Evolutionary conservation across 176 grass and related monocot species (phyloP), one percentile per base, ranked within the genome.

Genomic region (Carex cristatella): DNA sequence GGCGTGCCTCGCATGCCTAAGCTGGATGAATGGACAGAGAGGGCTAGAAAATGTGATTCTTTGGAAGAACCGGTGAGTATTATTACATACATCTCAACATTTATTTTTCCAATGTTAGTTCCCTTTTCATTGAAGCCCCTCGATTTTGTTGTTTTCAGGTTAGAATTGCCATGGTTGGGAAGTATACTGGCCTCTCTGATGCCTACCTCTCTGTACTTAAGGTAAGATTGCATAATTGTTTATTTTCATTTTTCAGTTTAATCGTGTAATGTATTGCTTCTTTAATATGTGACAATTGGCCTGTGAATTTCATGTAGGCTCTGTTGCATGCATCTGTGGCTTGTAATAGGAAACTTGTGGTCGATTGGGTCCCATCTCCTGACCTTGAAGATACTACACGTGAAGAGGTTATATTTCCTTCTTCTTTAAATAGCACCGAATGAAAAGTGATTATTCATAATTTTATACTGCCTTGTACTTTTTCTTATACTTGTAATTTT

Each of bases 271-370:
- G 42, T 88, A 55, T 63, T 58, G 85, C 62, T 85, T 88, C 27
- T 70, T 56, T 84, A 11, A 89, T 61, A 64, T 68, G 19, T 78
- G 51, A 18, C 65, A 53, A 71, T 79, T 79, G 38, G 35, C 23
- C 62, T 18, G 48, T 33, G 5, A 55, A 78, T 16, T 48, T 79
- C 42, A 90, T 92, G 11, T 84, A 94, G 93, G 93, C 93, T 85
- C 91, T 99, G 82, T 84, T 92, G 81, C 97, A 99, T 91, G 97
- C 93, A 87, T 99, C 97, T 73, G 90, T 91, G 79, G 87, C 76
- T 84, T 92, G 91, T 83, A 84, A 77, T 86, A 95, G 88, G 71
- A 99, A 99, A 83, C 91, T 99, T 91, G 81, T 99, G 23, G 87
- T 99, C 19, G 80, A 99, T 19, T 99, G 93, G 97, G 85, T 99